Evolutionary conservation across 2,329 filamentous ascomycete genomes (phyloP).

Genomic region (Clonostachys byssicola): DNA sequence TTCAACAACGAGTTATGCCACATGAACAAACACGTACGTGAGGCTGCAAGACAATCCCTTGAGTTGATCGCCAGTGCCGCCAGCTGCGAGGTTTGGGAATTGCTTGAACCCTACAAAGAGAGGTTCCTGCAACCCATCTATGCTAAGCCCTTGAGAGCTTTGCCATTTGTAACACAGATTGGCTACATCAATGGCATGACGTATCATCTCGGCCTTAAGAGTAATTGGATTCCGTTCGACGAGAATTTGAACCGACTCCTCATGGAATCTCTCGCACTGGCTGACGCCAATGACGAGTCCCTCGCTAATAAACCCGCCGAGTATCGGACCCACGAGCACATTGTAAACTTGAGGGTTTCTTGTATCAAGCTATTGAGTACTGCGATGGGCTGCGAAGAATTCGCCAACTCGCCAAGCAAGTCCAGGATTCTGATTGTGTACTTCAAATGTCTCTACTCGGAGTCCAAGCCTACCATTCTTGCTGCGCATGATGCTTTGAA

Average conservation of each 20-base stretch:
- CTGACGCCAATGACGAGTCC: conserved; percentile 91
- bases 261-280: conserved; percentile 88
- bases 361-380: conserved; percentile 92
- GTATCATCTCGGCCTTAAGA: conserved; percentile 86
- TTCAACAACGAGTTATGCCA: conserved; percentile 88
- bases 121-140: conserved; percentile 88
- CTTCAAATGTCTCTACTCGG: conserved; percentile 95
- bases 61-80: conserved; percentile 77
- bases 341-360: conserved; percentile 85
- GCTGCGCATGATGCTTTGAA: conserved; percentile 89
- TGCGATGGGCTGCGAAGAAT: conserved; percentile 90
- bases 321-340: conserved; percentile 91
- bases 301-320: conserved; percentile 90
- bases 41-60: conserved; percentile 78
- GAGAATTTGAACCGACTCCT: conserved; percentile 86
- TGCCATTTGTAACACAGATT: conserved; percentile 94
- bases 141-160: conserved; percentile 85
- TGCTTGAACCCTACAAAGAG: conserved; percentile 87
- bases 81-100: conserved; percentile 76
- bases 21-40: conserved; percentile 92
- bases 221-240: conserved; percentile 86
- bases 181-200: conserved; percentile 98
- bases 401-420: conserved; percentile 66
- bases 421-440: conserved; percentile 86
- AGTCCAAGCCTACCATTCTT: conserved; percentile 86